Percentiles rank a stretch among this genome's conserved stretches.
phyloP scores from a whole-genome alignment of 139 green algal species.

The Auxenochlorella pyrenoidosa region DNA sequence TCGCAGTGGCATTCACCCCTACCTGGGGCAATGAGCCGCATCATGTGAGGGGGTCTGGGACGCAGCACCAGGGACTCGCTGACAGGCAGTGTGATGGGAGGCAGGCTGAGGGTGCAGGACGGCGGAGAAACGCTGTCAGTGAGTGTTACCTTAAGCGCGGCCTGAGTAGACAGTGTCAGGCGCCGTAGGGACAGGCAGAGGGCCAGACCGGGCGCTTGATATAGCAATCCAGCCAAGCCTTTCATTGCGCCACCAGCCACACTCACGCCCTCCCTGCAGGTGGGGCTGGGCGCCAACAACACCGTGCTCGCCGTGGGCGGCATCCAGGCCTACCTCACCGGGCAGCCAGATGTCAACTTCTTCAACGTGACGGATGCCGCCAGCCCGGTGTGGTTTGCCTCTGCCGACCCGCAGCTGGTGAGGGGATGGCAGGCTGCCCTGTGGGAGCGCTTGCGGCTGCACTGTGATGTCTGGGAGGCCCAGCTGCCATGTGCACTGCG shows the following conservation, averaged over 20 bases:
- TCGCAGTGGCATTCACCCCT: background rate
- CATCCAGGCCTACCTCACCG: constrained; percentile 3
- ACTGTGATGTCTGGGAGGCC: no score
- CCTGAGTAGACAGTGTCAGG: no score
- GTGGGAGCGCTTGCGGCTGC: background rate
- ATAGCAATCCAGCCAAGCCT: no score
- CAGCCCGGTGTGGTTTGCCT: background rate
- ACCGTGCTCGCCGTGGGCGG: background rate
- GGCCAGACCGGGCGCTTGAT: no score
- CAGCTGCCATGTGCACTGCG: no score
- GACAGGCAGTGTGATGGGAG: background rate
- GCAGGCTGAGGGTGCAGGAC: background rate
- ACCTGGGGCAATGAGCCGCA: constrained; percentile 18
- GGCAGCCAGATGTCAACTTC: constrained; percentile 3
- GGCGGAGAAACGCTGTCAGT: no score
- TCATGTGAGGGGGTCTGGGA: background rate
- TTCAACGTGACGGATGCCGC: constrained; percentile 5
- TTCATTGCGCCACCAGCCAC: no score
- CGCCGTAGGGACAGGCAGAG: no score
- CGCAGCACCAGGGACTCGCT: no score
- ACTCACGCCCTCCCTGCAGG: no score
- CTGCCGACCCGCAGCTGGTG: constrained; percentile 7
- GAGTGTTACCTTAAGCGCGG: no score
- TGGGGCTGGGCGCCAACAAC: constrained; percentile 13
- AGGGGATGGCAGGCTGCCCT: no score